These are phyloP conservation scores for Cyberlindnera americana DNA, from an alignment of 805 yeast genomes.

Conservation along the genomic window DNA sequence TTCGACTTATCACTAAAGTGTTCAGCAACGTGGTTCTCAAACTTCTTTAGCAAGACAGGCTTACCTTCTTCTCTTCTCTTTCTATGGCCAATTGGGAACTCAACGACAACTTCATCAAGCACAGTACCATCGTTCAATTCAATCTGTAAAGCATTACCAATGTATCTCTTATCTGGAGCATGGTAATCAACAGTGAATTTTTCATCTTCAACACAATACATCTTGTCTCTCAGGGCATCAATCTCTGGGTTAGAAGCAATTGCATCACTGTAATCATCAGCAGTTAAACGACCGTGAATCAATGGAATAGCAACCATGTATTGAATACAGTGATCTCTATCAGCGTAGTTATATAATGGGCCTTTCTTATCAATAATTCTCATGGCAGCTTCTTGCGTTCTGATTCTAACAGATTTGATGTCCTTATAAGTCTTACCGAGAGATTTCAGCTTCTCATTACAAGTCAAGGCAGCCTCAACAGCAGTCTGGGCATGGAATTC, in stretches of 20 bases:
- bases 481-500: slow-evolving; percentile 68
- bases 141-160: slow-evolving; percentile 50
- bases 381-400: slow-evolving; percentile 61
- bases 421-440: slow-evolving; percentile 45
- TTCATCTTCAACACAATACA: slow-evolving; percentile 49
- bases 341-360: slow-evolving; percentile 60
- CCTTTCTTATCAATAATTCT: slow-evolving; percentile 58
- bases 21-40: slow-evolving; percentile 46
- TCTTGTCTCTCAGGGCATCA: slow-evolving; percentile 49
- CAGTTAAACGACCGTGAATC: slow-evolving; percentile 52
- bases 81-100: slow-evolving; percentile 58
- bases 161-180: slow-evolving; percentile 53
- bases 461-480: slow-evolving; percentile 52
- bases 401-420: slow-evolving; percentile 45
- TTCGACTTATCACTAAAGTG: slow-evolving; percentile 36
- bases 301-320: slow-evolving; percentile 60
- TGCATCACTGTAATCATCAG: slow-evolving; percentile 52
- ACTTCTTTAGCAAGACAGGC: slow-evolving; percentile 49
- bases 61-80: slow-evolving; percentile 57
- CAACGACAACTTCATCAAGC: slow-evolving; percentile 49
- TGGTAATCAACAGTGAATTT: slow-evolving; percentile 50
- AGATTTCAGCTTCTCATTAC: slow-evolving; percentile 34
- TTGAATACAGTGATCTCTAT: slow-evolving; percentile 62
- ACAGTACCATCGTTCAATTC: slow-evolving; percentile 52
- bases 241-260: slow-evolving; percentile 50